Evolutionary conservation across 345 rosid species (phyloP), one percentile per base, ranked within the genome.

Genomic region (Acer saccharum): DNA sequence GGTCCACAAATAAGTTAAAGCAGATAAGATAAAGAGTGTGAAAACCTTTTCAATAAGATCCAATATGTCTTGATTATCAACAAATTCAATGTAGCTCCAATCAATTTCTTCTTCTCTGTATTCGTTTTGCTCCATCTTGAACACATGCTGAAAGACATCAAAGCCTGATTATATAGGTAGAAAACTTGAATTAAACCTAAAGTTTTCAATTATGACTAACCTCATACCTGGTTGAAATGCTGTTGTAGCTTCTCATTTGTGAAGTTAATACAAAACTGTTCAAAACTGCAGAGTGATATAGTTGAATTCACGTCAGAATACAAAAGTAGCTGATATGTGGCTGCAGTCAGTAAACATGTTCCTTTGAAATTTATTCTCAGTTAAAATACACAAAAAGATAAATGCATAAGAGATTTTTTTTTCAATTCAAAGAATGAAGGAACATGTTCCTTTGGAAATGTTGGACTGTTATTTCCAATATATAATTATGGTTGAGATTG

Each of bases 191-290:
- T 72, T 62, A 71, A 77, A 73, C 76, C 50, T 52, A 62, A 67
- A 78, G 64, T 58, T 69, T 69, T 80, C 66, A 81, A 81, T 84
- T 79, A 81, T 72, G 79, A 84, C 85, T 86, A 82, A 87, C 89
- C 85, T 87, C 87, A 70, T 93, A 93, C 99, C 97, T 93, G 97
- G 89, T 93, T 95, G 92, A 95, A 95, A 91, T 95, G 98, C 73
- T 95, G 99, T 77, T 95, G 99, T 82, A 95, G 83, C 89, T 92
- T 95, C 79, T 95, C 98, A 72, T 95, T 95, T 23, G 99, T 93
- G 83, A 80, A 90, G 80, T 95, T 95, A 60, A 95, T 95, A 83
- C 99, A 95, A 20, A 95, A 90, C 82, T 95, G 97, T 80, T 95
- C 98, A 83, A 93, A 95, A 83, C 98, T 93, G 92, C 89, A 64